Conservation (phyloP, 805 yeast genomes). For the Wickerhamomyces canadensis region DNA sequence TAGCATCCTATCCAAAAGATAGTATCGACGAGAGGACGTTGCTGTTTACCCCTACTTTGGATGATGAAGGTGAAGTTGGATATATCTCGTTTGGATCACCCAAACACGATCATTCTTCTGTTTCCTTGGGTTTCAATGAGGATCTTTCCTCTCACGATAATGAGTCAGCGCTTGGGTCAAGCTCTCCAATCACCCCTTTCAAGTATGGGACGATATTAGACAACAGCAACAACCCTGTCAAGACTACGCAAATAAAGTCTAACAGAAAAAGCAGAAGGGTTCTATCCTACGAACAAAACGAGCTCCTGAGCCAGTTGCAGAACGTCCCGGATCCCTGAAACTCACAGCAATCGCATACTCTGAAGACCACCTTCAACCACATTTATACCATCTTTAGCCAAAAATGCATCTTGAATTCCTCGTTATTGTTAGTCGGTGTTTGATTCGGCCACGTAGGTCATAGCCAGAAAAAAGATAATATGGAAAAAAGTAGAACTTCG, state of each 20-base stretch:
- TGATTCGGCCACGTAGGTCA: too few species aligned
- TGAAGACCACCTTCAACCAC: too few species aligned
- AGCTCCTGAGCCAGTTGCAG: slow-evolving; percentile 41
- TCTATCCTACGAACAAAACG: slow-evolving; percentile 48
- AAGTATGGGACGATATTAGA: slow-evolving; percentile 14
- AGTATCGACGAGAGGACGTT: slow-evolving; percentile 7
- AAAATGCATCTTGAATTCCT: too few species aligned
- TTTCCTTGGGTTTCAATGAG: neutral
- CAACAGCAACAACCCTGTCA: neutral
- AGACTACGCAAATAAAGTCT: neutral
- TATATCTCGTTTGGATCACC: slow-evolving; percentile 39
- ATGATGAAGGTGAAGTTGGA: slow-evolving; percentile 14
- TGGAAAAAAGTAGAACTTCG: too few species aligned
- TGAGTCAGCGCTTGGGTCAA: slow-evolving; percentile 4
- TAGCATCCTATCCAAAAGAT: neutral
- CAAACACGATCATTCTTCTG: slow-evolving; percentile 17
- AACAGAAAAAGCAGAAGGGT: slow-evolving; percentile 26
- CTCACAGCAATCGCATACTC: too few species aligned
- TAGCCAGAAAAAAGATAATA: too few species aligned
- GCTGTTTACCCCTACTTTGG: slow-evolving; percentile 14
- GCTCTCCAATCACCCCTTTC: slow-evolving; percentile 9
- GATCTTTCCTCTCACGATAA: slow-evolving; percentile 1
- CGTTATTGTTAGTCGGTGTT: too few species aligned
- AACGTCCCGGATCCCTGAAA: slow-evolving; percentile 14
- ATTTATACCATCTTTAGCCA: too few species aligned